Conservation (phyloP, 2,329 filamentous ascomycete genomes). For the Colletotrichum sp. region DNA sequence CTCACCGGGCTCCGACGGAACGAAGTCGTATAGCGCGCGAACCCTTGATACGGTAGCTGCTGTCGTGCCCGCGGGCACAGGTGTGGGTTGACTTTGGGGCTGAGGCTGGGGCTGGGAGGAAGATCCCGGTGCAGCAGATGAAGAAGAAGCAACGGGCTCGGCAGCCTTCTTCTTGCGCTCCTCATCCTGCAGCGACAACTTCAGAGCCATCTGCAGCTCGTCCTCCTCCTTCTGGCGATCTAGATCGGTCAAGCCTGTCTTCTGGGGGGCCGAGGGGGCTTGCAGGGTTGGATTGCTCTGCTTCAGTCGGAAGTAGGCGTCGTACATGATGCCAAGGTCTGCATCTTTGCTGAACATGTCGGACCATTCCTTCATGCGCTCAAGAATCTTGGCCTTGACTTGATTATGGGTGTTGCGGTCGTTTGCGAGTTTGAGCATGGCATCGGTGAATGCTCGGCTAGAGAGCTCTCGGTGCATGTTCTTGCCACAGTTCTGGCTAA, state of each 20-base stretch:
- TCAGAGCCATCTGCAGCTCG: slow-evolving; percentile 94
- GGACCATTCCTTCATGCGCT: slow-evolving; percentile 95
- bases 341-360: slow-evolving; percentile 91
- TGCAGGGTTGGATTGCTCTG: slow-evolving; percentile 85
- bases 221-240: slow-evolving; percentile 97
- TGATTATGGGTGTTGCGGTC: slow-evolving; percentile 96
- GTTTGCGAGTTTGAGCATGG: slow-evolving; percentile 85
- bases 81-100: slow-evolving; percentile 52
- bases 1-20: slow-evolving; percentile 91
- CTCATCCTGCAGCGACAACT: slow-evolving; percentile 91
- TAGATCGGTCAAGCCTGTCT: slow-evolving; percentile 86
- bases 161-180: slow-evolving; percentile 59
- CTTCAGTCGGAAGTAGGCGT: slow-evolving; percentile 90
- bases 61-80: slow-evolving; percentile 82
- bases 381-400: slow-evolving; percentile 95
- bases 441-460: slow-evolving; percentile 92
- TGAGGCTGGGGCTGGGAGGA: slow-evolving; percentile 34
- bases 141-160: slow-evolving; percentile 40
- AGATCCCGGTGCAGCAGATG: slow-evolving; percentile 32
- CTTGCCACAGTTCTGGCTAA: slow-evolving; percentile 90
- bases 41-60: slow-evolving; percentile 96
- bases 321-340: slow-evolving; percentile 96
- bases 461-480: slow-evolving; percentile 89
- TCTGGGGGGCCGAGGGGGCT: slow-evolving; percentile 89
- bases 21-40: slow-evolving; percentile 91